phyloP scores from a whole-genome alignment of 1,284 basidiomycete genomes.

The Malassezia sp. region DNA sequence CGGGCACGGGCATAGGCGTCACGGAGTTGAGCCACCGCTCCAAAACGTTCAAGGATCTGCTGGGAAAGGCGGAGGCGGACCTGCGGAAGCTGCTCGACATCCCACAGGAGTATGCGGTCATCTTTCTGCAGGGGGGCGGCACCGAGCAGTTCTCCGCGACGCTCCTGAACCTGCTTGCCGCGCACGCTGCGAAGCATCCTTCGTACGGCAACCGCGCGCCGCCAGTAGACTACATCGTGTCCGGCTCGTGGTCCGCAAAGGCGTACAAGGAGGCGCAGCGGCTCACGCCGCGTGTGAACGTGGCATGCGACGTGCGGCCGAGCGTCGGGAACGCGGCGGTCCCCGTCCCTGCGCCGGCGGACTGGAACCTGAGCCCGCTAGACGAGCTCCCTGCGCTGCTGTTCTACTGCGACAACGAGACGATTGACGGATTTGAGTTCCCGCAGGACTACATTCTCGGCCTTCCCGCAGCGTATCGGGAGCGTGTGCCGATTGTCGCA shows the following conservation, averaged over 20 bases:
- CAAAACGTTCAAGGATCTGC: slow-evolving; percentile 34
- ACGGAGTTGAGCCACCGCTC: slow-evolving; percentile 44
- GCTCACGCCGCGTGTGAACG: slow-evolving; percentile 28
- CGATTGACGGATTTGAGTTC: slow-evolving; percentile 90
- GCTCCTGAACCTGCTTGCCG: slow-evolving; percentile 40
- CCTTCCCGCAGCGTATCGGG: slow-evolving; percentile 53
- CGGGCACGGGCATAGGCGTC: slow-evolving; percentile 40
- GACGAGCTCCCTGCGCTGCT: slow-evolving; percentile 65
- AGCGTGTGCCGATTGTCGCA: slow-evolving; percentile 67
- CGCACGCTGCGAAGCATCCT: slow-evolving; percentile 33
- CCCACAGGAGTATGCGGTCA: slow-evolving; percentile 35
- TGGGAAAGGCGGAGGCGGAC: slow-evolving; percentile 38
- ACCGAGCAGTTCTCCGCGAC: slow-evolving; percentile 44
- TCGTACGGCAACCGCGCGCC: slow-evolving; percentile 30
- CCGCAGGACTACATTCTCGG: slow-evolving; percentile 61
- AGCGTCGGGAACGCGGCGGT: slow-evolving; percentile 22
- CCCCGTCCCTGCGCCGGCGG: slow-evolving; percentile 61
- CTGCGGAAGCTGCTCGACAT: slow-evolving; percentile 33
- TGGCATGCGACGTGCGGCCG: slow-evolving; percentile 29
- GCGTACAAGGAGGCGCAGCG: slow-evolving; percentile 39
- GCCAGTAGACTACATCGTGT: slow-evolving; percentile 40
- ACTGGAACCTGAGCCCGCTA: slow-evolving; percentile 62
- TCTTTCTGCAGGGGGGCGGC: slow-evolving; percentile 43
- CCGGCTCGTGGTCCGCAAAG: slow-evolving; percentile 42
- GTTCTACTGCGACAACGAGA: slow-evolving; percentile 99